Conservation (phyloP, 2,329 filamentous ascomycete species). For the Aspergillus viridinutans region DNA sequence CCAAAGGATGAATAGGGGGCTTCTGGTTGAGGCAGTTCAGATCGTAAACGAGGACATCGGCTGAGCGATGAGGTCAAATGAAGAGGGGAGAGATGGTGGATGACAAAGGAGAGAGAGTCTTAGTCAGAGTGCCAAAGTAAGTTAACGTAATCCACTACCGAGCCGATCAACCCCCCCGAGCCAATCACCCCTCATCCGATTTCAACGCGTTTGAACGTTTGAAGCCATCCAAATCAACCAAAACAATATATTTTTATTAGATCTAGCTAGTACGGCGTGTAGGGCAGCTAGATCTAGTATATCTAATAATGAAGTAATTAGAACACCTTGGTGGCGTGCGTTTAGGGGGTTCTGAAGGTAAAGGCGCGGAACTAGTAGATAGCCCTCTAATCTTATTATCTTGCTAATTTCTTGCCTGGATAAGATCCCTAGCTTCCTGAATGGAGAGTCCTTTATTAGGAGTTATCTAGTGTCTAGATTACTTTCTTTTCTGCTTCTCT, state of each 20-base stretch:
- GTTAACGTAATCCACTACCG: too few relatives aligned
- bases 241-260: too few relatives aligned
- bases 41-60: neutral
- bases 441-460: constrained; percentile 2
- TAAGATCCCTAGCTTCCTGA: neutral
- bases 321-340: too few relatives aligned
- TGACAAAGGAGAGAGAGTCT: neutral
- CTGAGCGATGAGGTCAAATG: neutral
- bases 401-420: neutral
- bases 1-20: neutral
- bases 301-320: too few relatives aligned
- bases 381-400: neutral
- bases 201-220: neutral
- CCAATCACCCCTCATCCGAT: neutral
- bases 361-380: too few relatives aligned
- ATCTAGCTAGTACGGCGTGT: too few relatives aligned
- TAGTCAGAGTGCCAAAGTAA: neutral
- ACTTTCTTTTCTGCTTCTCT: constrained; percentile 1
- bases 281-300: too few relatives aligned
- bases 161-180: neutral
- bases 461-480: constrained; percentile 1
- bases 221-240: too few relatives aligned
- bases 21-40: neutral
- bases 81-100: neutral
- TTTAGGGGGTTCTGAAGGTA: too few relatives aligned